These are phyloP conservation scores for Lathyrus aphaca DNA, from an alignment of 306 rosid genomes.

Conservation along the genomic window DNA sequence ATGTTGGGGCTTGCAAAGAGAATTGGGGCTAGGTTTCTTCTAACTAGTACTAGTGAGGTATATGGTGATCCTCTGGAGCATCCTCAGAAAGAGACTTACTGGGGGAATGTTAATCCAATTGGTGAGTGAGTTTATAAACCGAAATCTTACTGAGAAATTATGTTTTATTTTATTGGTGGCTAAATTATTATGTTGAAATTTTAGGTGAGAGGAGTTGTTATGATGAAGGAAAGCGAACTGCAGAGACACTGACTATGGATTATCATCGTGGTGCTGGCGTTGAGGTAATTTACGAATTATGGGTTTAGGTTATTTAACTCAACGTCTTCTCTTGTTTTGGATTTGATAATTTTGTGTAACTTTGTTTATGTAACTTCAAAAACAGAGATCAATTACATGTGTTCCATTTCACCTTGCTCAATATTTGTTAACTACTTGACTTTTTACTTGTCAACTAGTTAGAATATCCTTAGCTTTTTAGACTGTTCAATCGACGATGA, in stretches of 20 bases:
- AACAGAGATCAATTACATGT: background rate
- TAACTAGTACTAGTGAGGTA: conserved; percentile 96
- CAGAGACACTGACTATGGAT: conserved; percentile 93
- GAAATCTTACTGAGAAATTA: background rate
- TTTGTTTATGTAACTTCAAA: conserved; percentile 18
- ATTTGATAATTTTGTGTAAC: background rate
- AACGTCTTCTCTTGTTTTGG: conserved; percentile 8
- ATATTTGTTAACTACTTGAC: background rate
- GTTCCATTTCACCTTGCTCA: conserved; percentile 14
- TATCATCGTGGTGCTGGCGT: conserved; percentile 97
- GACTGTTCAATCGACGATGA: background rate
- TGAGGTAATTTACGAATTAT: conserved; percentile 57
- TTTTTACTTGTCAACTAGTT: background rate
- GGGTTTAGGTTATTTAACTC: background rate
- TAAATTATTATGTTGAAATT: conserved; percentile 1
- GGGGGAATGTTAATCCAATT: conserved; percentile 99
- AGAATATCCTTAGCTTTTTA: background rate
- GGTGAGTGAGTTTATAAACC: conserved; percentile 54
- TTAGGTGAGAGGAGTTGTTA: conserved; percentile 97
- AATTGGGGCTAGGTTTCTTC: conserved; percentile 90
- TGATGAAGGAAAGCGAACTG: conserved; percentile 97
- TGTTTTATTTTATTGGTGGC: conserved; percentile 5
- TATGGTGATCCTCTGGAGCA: conserved; percentile 97
- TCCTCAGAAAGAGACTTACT: conserved; percentile 96
- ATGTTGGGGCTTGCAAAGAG: conserved; percentile 98